Evolutionary conservation across 331 rosid species (phyloP).

Genomic region (Phaseolus coccineus): DNA sequence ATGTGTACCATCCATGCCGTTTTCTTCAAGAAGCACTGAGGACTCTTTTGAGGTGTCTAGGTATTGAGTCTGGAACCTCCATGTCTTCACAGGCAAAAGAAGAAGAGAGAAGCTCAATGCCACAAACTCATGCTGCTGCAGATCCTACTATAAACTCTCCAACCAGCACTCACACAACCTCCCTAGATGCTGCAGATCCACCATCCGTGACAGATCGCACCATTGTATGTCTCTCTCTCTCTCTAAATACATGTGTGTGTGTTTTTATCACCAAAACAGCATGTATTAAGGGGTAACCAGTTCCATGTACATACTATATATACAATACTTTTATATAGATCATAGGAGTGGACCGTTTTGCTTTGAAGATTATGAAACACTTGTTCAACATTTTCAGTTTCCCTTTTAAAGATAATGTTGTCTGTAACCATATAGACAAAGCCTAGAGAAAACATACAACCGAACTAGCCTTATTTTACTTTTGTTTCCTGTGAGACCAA

Average conservation of each 20-base stretch:
- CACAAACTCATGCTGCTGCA: neutral
- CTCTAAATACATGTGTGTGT: too few species aligned
- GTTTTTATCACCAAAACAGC: too few species aligned
- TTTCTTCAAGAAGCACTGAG: slow-evolving; percentile 45
- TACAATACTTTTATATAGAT: too few species aligned
- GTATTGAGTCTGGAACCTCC: slow-evolving; percentile 37
- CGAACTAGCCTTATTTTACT: too few species aligned
- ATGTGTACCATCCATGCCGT: slow-evolving; percentile 34
- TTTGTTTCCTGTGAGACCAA: too few species aligned
- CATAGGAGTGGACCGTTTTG: too few species aligned
- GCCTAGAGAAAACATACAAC: too few species aligned
- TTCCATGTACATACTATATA: neutral
- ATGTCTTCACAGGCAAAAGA: slow-evolving; percentile 9
- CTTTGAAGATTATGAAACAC: too few species aligned
- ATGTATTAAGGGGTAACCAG: too few species aligned
- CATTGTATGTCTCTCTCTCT: neutral
- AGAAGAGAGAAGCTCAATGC: neutral
- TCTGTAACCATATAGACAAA: too few species aligned
- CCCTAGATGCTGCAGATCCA: slow-evolving; percentile 34
- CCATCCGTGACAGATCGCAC: neutral
- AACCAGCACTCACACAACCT: neutral
- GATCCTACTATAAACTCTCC: neutral
- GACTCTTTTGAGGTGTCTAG: slow-evolving; percentile 52
- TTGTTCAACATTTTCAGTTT: too few species aligned
- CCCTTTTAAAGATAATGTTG: too few species aligned